phyloP scores from a whole-genome alignment of 352 stramenopile genomes.

The Phytophthora kernoviae region DNA sequence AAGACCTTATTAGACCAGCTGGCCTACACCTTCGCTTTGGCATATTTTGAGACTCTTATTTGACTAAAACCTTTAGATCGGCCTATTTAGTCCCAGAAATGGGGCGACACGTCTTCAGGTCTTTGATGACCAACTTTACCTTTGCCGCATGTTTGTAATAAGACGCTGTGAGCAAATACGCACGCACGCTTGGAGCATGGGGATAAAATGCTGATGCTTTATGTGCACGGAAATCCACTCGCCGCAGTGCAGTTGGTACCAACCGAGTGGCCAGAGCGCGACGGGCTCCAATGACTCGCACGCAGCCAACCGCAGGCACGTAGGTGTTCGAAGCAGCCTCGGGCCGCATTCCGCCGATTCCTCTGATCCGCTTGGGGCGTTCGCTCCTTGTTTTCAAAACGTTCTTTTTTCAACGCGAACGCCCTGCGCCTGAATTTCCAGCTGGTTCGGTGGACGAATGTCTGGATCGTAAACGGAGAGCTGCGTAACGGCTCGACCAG shows the following conservation, averaged over 20 bases:
- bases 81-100: background rate
- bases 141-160: slow-evolving; percentile 30
- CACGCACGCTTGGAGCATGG: slow-evolving; percentile 9
- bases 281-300: slow-evolving; percentile 9
- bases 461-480: slow-evolving; percentile 5
- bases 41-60: background rate
- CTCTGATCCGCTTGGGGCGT: background rate
- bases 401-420: slow-evolving; percentile 31
- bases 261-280: slow-evolving; percentile 10
- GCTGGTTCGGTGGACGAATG: slow-evolving; percentile 10
- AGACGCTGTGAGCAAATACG: slow-evolving; percentile 17
- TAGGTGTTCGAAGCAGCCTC: slow-evolving; percentile 18
- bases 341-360: slow-evolving; percentile 21
- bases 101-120: background rate
- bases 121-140: slow-evolving; percentile 16
- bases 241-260: slow-evolving; percentile 1
- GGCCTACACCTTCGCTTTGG: background rate
- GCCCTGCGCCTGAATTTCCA: slow-evolving; percentile 11
- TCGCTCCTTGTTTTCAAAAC: slow-evolving; percentile 14
- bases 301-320: slow-evolving; percentile 20
- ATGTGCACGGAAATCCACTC: slow-evolving; percentile 20
- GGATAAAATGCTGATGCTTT: background rate
- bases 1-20: background rate
- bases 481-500: slow-evolving; percentile 19
- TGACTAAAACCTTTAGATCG: no score